Evolutionary conservation across 805 yeast genomes (phyloP).

Genomic region (Starmerella tilneyi): DNA sequence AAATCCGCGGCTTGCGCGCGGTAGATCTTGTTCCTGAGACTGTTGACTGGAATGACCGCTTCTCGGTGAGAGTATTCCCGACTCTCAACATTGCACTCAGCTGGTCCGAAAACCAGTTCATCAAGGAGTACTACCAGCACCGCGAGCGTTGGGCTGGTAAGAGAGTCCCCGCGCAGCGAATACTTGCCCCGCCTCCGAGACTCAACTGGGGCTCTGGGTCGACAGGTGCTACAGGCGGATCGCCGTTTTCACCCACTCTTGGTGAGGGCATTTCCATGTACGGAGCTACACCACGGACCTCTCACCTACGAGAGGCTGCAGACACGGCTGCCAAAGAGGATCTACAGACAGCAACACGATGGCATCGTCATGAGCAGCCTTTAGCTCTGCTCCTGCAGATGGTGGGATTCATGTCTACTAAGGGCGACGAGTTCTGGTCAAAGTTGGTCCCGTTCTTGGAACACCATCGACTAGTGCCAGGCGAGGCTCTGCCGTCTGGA

Average conservation of each 20-base stretch:
- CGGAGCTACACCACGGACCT: slow-evolving; percentile 26
- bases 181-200: slow-evolving; percentile 2
- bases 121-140: slow-evolving; percentile 45
- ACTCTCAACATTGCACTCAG: slow-evolving; percentile 82
- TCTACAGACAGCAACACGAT: slow-evolving; percentile 24
- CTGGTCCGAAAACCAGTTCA: slow-evolving; percentile 91
- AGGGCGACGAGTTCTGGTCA: slow-evolving; percentile 51
- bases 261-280: background rate
- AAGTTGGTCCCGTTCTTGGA: slow-evolving; percentile 46
- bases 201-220: background rate
- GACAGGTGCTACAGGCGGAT: background rate
- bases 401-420: slow-evolving; percentile 48
- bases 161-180: background rate
- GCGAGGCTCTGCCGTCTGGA: slow-evolving; percentile 16
- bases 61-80: slow-evolving; percentile 51
- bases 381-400: slow-evolving; percentile 54
- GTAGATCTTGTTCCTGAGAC: slow-evolving; percentile 64
- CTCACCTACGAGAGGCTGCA: slow-evolving; percentile 29
- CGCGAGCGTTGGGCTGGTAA: slow-evolving; percentile 3
- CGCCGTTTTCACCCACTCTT: background rate
- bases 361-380: slow-evolving; percentile 42
- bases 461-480: background rate
- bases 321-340: slow-evolving; percentile 30
- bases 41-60: slow-evolving; percentile 29
- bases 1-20: slow-evolving; percentile 62